Evolutionary conservation across 208 protist species (phyloP).

Genomic region (Wallacemonas sp.): DNA sequence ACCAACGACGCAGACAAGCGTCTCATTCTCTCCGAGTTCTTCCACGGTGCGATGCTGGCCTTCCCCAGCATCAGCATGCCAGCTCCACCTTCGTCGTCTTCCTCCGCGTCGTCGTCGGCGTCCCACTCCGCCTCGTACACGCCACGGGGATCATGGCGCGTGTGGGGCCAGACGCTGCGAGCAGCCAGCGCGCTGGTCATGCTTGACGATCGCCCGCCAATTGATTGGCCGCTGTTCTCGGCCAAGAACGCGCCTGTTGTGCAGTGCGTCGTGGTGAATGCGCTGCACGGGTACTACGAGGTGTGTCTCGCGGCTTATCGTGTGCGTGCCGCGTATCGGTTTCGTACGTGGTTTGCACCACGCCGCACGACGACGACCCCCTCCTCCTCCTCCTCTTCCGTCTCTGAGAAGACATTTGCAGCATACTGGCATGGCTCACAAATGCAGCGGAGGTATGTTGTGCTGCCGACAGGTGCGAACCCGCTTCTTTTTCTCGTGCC

Average conservation of each 20-base stretch:
- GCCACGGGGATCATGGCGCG: slow-evolving; percentile 29
- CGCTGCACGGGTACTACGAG: slow-evolving; percentile 78
- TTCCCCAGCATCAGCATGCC: slow-evolving; percentile 54
- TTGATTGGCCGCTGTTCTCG: slow-evolving; percentile 71
- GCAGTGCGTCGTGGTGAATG: slow-evolving; percentile 49
- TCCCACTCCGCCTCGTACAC: background rate
- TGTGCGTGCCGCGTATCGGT: slow-evolving; percentile 25
- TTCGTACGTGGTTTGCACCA: background rate
- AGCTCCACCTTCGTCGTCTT: background rate
- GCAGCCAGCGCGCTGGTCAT: slow-evolving; percentile 58
- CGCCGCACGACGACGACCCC: background rate
- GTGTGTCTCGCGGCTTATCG: slow-evolving; percentile 36
- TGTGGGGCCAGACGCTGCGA: slow-evolving; percentile 74
- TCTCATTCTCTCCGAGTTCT: slow-evolving; percentile 50
- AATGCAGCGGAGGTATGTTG: slow-evolving; percentile 30
- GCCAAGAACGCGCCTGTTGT: slow-evolving; percentile 50
- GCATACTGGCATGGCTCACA: slow-evolving; percentile 21
- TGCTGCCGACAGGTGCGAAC: slow-evolving; percentile 37
- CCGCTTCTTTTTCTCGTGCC: slow-evolving; percentile 65
- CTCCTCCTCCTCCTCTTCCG: too few relatives aligned
- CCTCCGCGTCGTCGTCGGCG: background rate
- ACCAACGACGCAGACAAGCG: slow-evolving; percentile 40
- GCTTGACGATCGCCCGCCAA: slow-evolving; percentile 39
- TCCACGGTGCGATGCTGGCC: slow-evolving; percentile 39
- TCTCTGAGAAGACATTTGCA: too few relatives aligned